Percentiles rank a stretch among this genome's conserved stretches.
phyloP scores from a whole-genome alignment of 2,329 filamentous ascomycete species.

The Aurifilum marmelostoma region DNA sequence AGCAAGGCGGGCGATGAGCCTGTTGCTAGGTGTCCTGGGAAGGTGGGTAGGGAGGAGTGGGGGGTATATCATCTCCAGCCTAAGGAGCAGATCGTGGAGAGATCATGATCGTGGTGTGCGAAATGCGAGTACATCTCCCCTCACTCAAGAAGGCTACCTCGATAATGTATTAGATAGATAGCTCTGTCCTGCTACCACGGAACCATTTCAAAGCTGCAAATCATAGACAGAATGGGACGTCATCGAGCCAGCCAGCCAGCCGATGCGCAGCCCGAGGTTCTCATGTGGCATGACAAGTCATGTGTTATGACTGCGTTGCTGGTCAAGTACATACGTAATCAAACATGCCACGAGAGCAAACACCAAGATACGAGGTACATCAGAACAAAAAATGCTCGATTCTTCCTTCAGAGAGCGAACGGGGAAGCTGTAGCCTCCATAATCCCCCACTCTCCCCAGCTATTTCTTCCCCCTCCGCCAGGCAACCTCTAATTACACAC shows the following conservation, averaged over 20 bases:
- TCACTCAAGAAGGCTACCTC: neutral
- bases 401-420: neutral
- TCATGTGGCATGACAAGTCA: neutral
- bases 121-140: slow-evolving; percentile 1
- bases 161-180: neutral
- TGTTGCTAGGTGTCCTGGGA: slow-evolving; percentile 77
- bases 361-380: neutral
- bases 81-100: slow-evolving; percentile 1
- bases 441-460: neutral
- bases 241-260: neutral
- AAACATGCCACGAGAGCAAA: neutral
- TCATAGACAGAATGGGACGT: neutral
- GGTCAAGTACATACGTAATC: too few relatives aligned
- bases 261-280: too few relatives aligned
- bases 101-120: neutral
- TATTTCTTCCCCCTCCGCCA: neutral
- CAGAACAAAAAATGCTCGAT: neutral
- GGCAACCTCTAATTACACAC: neutral
- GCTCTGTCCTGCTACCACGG: neutral
- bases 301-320: neutral
- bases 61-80: slow-evolving; percentile 49
- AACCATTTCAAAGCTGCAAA: neutral
- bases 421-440: neutral
- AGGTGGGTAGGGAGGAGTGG: slow-evolving; percentile 62
- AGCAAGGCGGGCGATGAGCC: slow-evolving; percentile 86